Percentiles rank a stretch among this genome's conserved stretches.
These are phyloP conservation scores for Batkoa obscura DNA, from an alignment of 371 early-diverging fungal species.

Conservation along the genomic window DNA sequence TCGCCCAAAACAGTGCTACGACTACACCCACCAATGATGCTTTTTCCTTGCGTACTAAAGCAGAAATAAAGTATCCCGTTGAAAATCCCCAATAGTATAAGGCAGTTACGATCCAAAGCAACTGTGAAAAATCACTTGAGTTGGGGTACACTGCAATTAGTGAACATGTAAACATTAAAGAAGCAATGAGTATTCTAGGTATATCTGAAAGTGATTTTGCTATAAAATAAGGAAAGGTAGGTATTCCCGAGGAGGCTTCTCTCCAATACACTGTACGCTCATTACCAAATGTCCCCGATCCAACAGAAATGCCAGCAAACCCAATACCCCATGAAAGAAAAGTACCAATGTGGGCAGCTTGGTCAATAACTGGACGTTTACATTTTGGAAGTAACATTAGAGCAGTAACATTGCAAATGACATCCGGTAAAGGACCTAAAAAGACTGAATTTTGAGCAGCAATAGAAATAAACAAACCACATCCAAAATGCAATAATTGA, in stretches of 20 bases:
- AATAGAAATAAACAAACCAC: constrained; percentile 19
- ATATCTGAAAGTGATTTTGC: constrained; percentile 28
- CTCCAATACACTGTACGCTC: constrained; percentile 30
- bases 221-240: constrained; percentile 24
- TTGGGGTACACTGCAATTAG: constrained; percentile 21
- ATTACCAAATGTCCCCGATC: constrained; percentile 22
- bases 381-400: constrained; percentile 2
- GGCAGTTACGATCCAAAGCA: constrained; percentile 10
- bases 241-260: constrained; percentile 22
- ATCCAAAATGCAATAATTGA: constrained; percentile 25
- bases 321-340: constrained; percentile 2
- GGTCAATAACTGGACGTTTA: constrained; percentile 2
- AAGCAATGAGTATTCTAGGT: constrained; percentile 24
- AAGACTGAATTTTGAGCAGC: constrained; percentile 5
- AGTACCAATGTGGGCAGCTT: constrained; percentile 2
- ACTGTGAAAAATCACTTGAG: background rate
- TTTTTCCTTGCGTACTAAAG: constrained; percentile 13
- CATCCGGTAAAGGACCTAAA: constrained; percentile 6
- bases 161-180: constrained; percentile 22
- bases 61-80: constrained; percentile 23
- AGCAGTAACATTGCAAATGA: constrained; percentile 2
- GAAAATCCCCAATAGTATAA: constrained; percentile 15
- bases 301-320: constrained; percentile 11
- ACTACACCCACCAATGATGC: constrained; percentile 20
- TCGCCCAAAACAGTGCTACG: constrained; percentile 22